These are phyloP conservation scores for Pavlovales sp. DNA, from an alignment of 208 protist genomes.

Conservation along the genomic window DNA sequence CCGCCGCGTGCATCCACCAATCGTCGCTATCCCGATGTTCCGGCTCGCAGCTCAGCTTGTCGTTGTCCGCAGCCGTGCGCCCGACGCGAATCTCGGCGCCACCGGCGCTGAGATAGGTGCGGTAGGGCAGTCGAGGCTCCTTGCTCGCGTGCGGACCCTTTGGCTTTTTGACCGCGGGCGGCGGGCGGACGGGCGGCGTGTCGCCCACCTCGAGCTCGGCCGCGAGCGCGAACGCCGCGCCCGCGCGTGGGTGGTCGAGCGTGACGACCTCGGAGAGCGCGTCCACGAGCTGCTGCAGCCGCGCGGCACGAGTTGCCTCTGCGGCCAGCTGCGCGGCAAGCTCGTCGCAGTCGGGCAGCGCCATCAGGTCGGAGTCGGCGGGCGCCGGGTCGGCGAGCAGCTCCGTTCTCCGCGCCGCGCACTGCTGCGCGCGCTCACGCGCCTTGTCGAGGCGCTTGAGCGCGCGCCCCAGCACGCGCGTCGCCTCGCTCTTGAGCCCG, in stretches of 20 bases:
- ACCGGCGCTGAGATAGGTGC: background rate
- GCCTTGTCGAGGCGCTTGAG: background rate
- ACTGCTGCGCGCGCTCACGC: background rate
- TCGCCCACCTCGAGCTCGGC: background rate
- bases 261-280: background rate
- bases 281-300: background rate
- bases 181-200: background rate
- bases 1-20: conserved; percentile 29
- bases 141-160: background rate
- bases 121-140: conserved; percentile 13
- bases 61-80: conserved; percentile 1
- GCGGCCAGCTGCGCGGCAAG: background rate
- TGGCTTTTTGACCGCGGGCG: background rate
- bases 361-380: background rate
- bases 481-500: background rate
- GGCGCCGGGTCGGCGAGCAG: background rate
- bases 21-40: conserved; percentile 16
- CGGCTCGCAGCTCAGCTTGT: conserved; percentile 1
- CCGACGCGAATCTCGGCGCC: conserved; percentile 26
- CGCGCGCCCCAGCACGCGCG: background rate
- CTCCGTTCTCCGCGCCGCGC: background rate
- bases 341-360: background rate
- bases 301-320: background rate
- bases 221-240: background rate
- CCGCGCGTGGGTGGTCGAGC: background rate